Evolutionary conservation across 208 protist genomes (phyloP).

Genomic region (Trypanosoma platydactyli): DNA sequence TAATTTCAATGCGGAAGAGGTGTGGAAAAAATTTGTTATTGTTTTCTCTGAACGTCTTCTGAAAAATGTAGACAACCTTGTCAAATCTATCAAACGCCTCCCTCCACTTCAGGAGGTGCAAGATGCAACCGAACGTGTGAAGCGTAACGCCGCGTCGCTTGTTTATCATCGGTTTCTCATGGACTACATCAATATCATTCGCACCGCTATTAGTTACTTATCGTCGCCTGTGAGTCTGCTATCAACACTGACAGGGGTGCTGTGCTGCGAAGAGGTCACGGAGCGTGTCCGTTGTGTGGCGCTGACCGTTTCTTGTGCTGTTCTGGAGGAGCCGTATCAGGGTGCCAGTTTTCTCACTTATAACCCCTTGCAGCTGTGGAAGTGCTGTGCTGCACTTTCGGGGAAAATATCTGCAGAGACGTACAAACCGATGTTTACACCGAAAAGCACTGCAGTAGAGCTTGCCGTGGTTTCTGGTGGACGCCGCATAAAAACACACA

Average conservation of each 20-base stretch:
- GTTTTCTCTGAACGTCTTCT: conserved; percentile 20
- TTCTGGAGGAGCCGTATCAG: conserved; percentile 17
- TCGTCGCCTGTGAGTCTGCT: conserved; percentile 39
- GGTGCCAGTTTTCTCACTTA: conserved; percentile 24
- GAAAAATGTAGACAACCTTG: conserved; percentile 28
- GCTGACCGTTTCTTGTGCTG: conserved; percentile 47
- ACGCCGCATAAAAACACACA: conserved; percentile 26
- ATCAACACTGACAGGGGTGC: conserved; percentile 52
- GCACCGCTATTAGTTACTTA: conserved; percentile 38
- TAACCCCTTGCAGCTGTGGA: conserved; percentile 43
- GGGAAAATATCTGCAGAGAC: conserved; percentile 4
- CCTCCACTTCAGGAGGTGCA: conserved; percentile 11
- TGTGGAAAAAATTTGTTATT: conserved; percentile 28
- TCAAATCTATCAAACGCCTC: conserved; percentile 27
- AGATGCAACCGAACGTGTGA: conserved; percentile 42
- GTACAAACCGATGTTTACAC: conserved; percentile 38
- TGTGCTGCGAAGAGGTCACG: conserved; percentile 46
- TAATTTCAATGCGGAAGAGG: conserved; percentile 23
- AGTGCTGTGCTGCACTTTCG: conserved; percentile 36
- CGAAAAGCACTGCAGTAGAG: conserved; percentile 26
- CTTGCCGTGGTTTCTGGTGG: conserved; percentile 41
- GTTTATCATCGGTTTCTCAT: conserved; percentile 61
- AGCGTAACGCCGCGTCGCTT: conserved; percentile 43
- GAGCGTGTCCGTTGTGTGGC: conserved; percentile 47
- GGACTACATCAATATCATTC: conserved; percentile 50